Conservation (phyloP, 83 land plant genomes). For the Larix sibirica region DNA sequence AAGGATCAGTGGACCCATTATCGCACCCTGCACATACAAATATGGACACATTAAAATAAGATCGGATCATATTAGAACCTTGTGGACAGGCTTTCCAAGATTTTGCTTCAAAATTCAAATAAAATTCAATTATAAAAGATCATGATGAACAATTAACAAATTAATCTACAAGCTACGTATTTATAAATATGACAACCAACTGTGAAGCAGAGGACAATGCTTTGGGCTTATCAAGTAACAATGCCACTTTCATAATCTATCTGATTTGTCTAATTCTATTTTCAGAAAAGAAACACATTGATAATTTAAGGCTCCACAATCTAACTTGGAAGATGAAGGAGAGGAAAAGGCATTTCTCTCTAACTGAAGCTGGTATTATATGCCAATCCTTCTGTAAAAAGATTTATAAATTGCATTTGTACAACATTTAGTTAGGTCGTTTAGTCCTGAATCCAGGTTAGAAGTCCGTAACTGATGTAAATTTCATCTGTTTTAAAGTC, state of each 20-base stretch:
- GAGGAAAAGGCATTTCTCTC: not conserved
- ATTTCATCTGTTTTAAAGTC: no score
- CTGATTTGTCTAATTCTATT: not conserved
- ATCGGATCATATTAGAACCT: conserved; percentile 6
- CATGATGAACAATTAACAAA: not conserved
- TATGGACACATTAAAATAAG: conserved; percentile 8
- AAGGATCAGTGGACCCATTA: conserved; percentile 89
- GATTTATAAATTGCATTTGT: not conserved
- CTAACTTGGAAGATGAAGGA: not conserved
- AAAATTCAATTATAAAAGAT: not conserved
- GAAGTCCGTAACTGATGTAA: no score
- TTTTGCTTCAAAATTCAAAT: conserved; percentile 1
- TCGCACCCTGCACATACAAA: conserved; percentile 72
- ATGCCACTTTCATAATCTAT: not conserved
- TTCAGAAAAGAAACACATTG: not conserved
- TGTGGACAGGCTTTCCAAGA: not conserved
- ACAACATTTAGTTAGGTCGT: not conserved
- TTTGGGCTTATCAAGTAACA: not conserved
- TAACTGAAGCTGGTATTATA: not conserved
- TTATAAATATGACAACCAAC: not conserved
- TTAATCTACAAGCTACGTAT: not conserved
- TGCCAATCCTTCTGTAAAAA: no score
- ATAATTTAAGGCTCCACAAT: not conserved
- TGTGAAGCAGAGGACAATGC: not conserved
- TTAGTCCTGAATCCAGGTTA: not conserved